Percentiles rank a stretch among this genome's conserved stretches.
Evolutionary conservation across 768 basidiomycete species (phyloP).

Genomic region (Macrolepiota fuliginosa): DNA sequence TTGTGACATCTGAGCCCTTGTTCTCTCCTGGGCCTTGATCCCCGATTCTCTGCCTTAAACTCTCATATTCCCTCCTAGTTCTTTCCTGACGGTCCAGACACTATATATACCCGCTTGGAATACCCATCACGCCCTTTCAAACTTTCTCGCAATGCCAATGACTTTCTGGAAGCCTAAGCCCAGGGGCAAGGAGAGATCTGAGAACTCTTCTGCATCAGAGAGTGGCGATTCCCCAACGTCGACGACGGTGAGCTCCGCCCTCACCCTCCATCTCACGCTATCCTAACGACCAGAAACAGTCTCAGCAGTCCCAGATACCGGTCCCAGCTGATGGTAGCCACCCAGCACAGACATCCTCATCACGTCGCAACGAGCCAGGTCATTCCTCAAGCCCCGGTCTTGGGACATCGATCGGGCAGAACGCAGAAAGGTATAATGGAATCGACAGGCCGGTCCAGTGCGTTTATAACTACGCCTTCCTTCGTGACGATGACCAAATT

Average conservation of each 20-base stretch:
- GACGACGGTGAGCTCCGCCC: not conserved
- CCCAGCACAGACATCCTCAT: slow-evolving; percentile 4
- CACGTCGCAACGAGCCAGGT: slow-evolving; percentile 5
- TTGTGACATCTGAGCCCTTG: slow-evolving; percentile 10
- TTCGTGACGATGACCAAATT: not conserved
- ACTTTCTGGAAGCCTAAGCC: slow-evolving; percentile 1
- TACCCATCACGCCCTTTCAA: not conserved
- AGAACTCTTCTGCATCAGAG: slow-evolving; percentile 10
- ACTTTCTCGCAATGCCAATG: not conserved
- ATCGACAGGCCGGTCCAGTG: slow-evolving; percentile 5
- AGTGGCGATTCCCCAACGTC: slow-evolving; percentile 12
- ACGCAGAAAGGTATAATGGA: not conserved
- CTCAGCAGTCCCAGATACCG: slow-evolving; percentile 2
- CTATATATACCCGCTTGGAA: slow-evolving; percentile 1
- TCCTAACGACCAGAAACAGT: not conserved
- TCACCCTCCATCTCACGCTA: not conserved
- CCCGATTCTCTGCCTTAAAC: slow-evolving; percentile 5
- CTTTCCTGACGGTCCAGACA: not conserved
- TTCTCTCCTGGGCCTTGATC: slow-evolving; percentile 9
- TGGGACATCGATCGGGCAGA: not conserved
- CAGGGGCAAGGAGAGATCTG: not conserved
- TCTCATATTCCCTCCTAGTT: not conserved
- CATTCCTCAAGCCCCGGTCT: not conserved
- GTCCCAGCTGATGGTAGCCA: not conserved
- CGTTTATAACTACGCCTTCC: not conserved